Evolutionary conservation across 2,329 filamentous ascomycete species (phyloP).

Genomic region (Penicillium digitatum): DNA sequence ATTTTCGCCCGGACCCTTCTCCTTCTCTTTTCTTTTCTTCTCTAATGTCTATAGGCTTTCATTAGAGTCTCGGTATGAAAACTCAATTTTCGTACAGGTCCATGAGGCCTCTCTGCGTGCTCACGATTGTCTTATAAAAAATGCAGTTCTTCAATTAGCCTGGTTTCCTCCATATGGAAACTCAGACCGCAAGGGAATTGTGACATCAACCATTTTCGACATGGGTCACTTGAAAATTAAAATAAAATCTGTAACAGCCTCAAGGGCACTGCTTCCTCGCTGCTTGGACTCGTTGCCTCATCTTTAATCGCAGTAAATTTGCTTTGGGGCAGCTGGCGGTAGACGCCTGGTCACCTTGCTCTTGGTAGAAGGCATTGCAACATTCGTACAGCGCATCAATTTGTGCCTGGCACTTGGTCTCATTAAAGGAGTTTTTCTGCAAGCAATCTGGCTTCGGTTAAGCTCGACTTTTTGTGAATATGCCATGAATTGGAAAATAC

Average conservation of each 20-base stretch:
- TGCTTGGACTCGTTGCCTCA: conserved; percentile 65
- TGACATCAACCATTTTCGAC: conserved; percentile 34
- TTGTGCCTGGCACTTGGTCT: conserved; percentile 72
- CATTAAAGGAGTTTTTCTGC: conserved; percentile 76
- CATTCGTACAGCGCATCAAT: conserved; percentile 89
- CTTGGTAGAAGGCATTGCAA: conserved; percentile 81
- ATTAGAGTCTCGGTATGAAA: conserved; percentile 99
- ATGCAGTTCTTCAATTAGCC: conserved; percentile 71
- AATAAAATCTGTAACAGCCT: conserved; percentile 5
- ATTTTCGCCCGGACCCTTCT: conserved; percentile 37
- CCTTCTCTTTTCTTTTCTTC: conserved; percentile 49
- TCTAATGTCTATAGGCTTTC: conserved; percentile 70
- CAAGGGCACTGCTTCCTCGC: conserved; percentile 14
- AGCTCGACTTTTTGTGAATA: background rate
- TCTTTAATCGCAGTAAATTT: conserved; percentile 72
- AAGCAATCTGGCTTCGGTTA: conserved; percentile 64
- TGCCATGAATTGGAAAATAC: conserved; percentile 46
- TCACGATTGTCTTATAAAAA: conserved; percentile 93
- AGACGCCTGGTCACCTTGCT: conserved; percentile 69
- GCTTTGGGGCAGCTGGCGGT: conserved; percentile 84
- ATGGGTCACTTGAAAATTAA: conserved; percentile 4
- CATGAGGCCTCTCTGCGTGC: conserved; percentile 83
- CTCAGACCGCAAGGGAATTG: conserved; percentile 50
- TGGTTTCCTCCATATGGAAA: conserved; percentile 53
- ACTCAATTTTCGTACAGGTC: conserved; percentile 90